Conservation (phyloP, 257 asterid genomes). For the Forsythia suspensa region DNA sequence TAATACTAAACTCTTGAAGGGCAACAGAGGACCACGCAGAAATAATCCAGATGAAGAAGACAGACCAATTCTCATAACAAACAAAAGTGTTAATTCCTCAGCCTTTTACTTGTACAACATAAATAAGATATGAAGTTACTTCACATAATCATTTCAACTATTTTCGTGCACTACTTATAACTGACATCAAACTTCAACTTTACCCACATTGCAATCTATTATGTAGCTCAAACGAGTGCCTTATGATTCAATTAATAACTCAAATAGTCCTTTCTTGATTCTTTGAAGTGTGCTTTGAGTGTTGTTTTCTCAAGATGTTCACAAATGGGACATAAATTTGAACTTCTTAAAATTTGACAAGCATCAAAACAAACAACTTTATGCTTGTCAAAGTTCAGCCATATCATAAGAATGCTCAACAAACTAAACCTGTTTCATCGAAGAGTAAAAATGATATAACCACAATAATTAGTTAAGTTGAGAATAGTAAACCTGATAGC, state of each 20-base stretch:
- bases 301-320: not conserved
- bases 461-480: conserved; percentile 11
- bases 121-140: not conserved
- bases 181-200: not conserved
- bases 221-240: not conserved
- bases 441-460: conserved; percentile 5
- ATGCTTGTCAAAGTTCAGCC: conserved; percentile 1
- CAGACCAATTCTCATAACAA: not conserved
- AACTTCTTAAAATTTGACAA: not conserved
- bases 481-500: conserved; percentile 71
- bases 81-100: not conserved
- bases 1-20: not conserved
- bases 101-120: not conserved
- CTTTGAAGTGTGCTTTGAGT: not conserved
- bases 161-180: not conserved
- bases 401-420: conserved; percentile 1
- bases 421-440: not conserved
- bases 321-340: not conserved
- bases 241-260: not conserved
- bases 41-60: not conserved
- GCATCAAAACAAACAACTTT: not conserved
- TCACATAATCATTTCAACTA: not conserved
- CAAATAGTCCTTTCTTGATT: not conserved
- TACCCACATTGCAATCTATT: not conserved
- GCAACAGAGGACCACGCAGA: not conserved